Conservation (phyloP, 202 grass and related monocot species). For the Saccharum hybrid region DNA sequence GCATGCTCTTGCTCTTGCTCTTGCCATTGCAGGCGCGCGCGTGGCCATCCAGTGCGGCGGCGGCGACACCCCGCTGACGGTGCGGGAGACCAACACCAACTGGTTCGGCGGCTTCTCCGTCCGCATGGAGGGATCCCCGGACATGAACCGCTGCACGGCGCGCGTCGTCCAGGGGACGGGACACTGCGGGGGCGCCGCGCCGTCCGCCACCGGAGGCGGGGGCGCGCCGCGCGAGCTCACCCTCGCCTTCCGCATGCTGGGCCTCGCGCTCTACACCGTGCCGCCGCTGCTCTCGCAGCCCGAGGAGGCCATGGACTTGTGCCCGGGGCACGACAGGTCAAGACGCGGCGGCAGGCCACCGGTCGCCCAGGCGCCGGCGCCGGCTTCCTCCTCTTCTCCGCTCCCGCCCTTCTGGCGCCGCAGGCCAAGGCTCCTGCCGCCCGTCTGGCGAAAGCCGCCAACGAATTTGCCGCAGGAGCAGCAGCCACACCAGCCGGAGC, state of each 20-base stretch:
- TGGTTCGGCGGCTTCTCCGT: slow-evolving; percentile 82
- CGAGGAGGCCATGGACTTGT: slow-evolving; percentile 58
- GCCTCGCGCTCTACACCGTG: slow-evolving; percentile 70
- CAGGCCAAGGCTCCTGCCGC: slow-evolving; percentile 31
- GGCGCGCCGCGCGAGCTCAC: slow-evolving; percentile 50
- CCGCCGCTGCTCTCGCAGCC: slow-evolving; percentile 72
- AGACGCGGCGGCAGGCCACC: too few relatives aligned
- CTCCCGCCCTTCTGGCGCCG: slow-evolving; percentile 41
- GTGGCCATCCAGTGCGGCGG: slow-evolving; percentile 78
- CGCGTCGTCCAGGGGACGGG: slow-evolving; percentile 61
- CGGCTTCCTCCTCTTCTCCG: not conserved
- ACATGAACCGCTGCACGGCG: slow-evolving; percentile 82
- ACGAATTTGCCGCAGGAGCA: slow-evolving; percentile 20
- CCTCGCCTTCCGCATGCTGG: slow-evolving; percentile 70
- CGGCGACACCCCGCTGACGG: slow-evolving; percentile 47
- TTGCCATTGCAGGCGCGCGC: slow-evolving; percentile 54
- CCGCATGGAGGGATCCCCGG: slow-evolving; percentile 68
- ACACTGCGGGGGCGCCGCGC: slow-evolving; percentile 46
- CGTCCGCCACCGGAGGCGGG: not conserved
- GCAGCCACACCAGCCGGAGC: not conserved
- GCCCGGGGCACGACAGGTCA: slow-evolving; percentile 34
- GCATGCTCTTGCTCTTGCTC: too few relatives aligned
- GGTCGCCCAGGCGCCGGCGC: not conserved
- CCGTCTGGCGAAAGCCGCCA: slow-evolving; percentile 46
- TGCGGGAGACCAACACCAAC: slow-evolving; percentile 74